Percentiles rank a stretch among this genome's conserved stretches.
These are phyloP conservation scores for Rutidosis leptorrhynchoides DNA, from an alignment of 129 eudicot species.

Conservation along the genomic window DNA sequence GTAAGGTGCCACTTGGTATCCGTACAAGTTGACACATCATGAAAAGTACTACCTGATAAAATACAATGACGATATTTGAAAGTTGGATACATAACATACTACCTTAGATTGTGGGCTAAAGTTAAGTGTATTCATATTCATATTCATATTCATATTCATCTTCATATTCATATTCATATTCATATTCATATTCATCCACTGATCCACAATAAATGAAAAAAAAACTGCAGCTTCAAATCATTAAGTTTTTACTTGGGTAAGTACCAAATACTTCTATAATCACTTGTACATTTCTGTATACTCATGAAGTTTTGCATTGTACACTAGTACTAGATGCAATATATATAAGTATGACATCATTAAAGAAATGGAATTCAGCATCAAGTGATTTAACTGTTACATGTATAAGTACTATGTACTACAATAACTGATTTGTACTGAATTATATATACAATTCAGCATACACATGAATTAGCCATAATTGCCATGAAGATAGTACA, in stretches of 20 bases:
- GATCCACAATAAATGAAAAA: too few species aligned
- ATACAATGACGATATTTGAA: too few species aligned
- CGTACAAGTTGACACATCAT: too few species aligned
- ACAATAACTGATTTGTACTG: constrained; percentile 4
- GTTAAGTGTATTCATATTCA: too few species aligned
- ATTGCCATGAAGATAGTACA: constrained; percentile 2
- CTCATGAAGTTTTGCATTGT: constrained; percentile 1
- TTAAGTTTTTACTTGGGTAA: constrained; percentile 85
- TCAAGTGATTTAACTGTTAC: not conserved
- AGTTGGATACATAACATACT: too few species aligned
- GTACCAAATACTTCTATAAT: constrained; percentile 7
- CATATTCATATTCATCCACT: too few species aligned
- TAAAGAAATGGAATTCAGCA: not conserved
- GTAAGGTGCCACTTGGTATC: too few species aligned
- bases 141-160: too few species aligned
- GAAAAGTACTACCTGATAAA: too few species aligned
- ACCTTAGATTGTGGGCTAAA: too few species aligned
- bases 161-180: too few species aligned
- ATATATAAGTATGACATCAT: not conserved
- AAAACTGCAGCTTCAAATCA: constrained; percentile 80
- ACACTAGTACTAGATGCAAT: not conserved
- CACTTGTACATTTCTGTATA: constrained; percentile 11
- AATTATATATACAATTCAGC: not conserved
- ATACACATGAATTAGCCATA: not conserved
- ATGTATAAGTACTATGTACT: not conserved